A percentile compares a stretch with the other conserved stretches of the same genome.
Conservation (phyloP, 257 asterid species). For the Mitragyna speciosa region DNA sequence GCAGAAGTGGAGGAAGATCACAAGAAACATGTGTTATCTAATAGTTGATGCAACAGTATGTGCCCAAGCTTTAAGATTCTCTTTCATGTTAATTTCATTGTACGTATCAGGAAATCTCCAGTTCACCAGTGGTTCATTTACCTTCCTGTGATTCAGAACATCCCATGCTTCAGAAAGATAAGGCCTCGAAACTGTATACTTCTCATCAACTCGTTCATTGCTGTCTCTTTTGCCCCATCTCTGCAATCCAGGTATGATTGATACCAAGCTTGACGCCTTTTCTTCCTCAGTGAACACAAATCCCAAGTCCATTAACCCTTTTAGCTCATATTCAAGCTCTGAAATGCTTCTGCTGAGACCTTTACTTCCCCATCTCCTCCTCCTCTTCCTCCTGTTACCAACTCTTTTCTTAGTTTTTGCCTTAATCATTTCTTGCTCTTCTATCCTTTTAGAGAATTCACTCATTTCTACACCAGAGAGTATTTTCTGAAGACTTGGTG, state of each 20-base stretch:
- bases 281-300: conserved; percentile 71
- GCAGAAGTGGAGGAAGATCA: background rate
- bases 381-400: background rate
- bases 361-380: conserved; percentile 9
- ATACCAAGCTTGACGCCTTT: conserved; percentile 36
- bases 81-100: conserved; percentile 56
- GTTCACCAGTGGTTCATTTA: conserved; percentile 26
- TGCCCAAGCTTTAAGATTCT: conserved; percentile 76
- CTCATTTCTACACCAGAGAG: conserved; percentile 35
- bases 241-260: conserved; percentile 72
- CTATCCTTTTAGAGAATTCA: conserved; percentile 13
- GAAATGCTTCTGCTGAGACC: conserved; percentile 59
- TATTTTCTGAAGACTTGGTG: conserved; percentile 37
- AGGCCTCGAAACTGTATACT: conserved; percentile 43
- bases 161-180: conserved; percentile 88
- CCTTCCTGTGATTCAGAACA: conserved; percentile 19
- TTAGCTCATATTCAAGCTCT: conserved; percentile 67
- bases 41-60: conserved; percentile 72
- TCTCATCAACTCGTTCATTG: conserved; percentile 2
- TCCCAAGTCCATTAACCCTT: conserved; percentile 79
- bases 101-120: conserved; percentile 47
- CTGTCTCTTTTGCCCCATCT: conserved; percentile 39
- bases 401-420: background rate
- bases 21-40: conserved; percentile 26
- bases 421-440: background rate